Evolutionary conservation across 441 rosid genomes (phyloP).

Genomic region (Codiaeum variegatum): DNA sequence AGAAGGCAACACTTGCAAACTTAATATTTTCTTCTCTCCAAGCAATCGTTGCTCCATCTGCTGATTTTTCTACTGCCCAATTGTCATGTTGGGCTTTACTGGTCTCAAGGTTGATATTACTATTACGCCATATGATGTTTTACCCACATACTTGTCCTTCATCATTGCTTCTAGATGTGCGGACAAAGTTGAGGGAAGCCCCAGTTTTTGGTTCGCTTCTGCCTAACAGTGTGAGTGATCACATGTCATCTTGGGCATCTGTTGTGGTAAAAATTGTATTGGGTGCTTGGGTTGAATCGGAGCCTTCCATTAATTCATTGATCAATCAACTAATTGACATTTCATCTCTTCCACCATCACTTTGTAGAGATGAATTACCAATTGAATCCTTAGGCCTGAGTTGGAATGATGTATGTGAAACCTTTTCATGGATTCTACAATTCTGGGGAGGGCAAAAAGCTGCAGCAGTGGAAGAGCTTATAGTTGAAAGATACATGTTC

Average conservation of each 20-base stretch:
- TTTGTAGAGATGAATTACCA: constrained; percentile 50
- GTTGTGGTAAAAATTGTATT: constrained; percentile 48
- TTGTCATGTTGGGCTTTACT: constrained; percentile 90
- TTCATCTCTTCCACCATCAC: constrained; percentile 59
- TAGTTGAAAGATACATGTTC: constrained; percentile 91
- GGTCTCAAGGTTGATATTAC: constrained; percentile 83
- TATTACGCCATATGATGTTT: constrained; percentile 85
- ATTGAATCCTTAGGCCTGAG: constrained; percentile 50
- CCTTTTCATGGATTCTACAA: constrained; percentile 65
- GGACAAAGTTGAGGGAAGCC: constrained; percentile 80
- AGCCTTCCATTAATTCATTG: constrained; percentile 47
- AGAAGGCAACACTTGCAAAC: constrained; percentile 65
- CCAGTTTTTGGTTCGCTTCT: constrained; percentile 43
- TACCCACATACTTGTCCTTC: constrained; percentile 74
- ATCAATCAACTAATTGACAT: constrained; percentile 74
- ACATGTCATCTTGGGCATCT: constrained; percentile 72
- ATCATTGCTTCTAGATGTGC: constrained; percentile 63
- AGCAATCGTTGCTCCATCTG: constrained; percentile 45
- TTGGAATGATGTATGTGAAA: constrained; percentile 50
- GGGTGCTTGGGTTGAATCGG: constrained; percentile 61
- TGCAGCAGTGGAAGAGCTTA: constrained; percentile 68
- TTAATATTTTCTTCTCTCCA: constrained; percentile 52
- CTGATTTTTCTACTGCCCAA: constrained; percentile 39
- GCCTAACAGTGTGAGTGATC: constrained; percentile 44
- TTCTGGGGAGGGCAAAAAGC: constrained; percentile 86